Conservation (phyloP, 164 flowering plant genomes). For the Tetracentron sinense region DNA sequence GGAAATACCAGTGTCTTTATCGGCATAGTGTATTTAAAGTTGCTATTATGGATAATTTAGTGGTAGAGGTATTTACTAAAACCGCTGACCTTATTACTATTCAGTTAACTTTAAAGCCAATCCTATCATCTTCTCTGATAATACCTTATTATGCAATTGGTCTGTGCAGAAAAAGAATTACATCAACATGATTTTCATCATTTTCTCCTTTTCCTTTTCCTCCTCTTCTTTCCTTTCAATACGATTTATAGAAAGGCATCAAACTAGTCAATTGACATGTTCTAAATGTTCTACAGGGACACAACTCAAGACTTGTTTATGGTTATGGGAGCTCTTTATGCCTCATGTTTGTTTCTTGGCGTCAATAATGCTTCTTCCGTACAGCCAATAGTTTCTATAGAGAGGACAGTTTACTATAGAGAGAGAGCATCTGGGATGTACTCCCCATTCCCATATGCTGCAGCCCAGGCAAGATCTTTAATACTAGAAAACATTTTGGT, state of each 20-base stretch:
- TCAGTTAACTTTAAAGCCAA: not conserved
- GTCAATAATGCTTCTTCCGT: conserved; percentile 78
- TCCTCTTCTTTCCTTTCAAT: not conserved
- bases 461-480: conserved; percentile 60
- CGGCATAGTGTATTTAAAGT: not conserved
- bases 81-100: not conserved
- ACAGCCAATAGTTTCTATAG: conserved; percentile 79
- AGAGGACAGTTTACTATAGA: conserved; percentile 85
- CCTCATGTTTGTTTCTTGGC: conserved; percentile 76
- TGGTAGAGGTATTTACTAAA: not conserved
- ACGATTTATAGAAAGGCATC: not conserved
- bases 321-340: conserved; percentile 79
- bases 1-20: no score
- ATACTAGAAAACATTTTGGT: not conserved
- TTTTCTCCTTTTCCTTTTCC: not conserved
- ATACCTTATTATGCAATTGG: not conserved
- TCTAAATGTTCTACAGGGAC: conserved; percentile 34
- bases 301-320: conserved; percentile 41
- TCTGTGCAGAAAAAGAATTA: not conserved
- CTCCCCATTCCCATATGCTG: conserved; percentile 73
- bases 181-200: not conserved
- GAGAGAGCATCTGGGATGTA: conserved; percentile 94
- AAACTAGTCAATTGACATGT: not conserved
- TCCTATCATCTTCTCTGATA: no score
- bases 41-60: not conserved